Conservation (phyloP, 805 yeast species). For the Kuraishia piskuri region DNA sequence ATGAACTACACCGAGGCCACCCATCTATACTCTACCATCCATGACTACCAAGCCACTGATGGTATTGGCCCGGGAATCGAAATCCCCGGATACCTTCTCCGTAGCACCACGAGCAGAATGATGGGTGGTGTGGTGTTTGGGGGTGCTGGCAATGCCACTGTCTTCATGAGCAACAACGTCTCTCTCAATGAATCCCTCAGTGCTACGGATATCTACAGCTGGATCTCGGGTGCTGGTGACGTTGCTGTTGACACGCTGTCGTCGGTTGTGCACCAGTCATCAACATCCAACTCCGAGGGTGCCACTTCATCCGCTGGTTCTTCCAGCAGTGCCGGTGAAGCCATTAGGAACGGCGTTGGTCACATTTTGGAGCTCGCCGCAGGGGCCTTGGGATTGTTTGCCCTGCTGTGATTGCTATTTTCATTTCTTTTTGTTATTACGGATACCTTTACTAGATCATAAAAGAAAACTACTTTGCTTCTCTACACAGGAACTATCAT, state of each 20-base stretch:
- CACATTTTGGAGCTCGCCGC: neutral
- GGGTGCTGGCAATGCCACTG: conserved; percentile 49
- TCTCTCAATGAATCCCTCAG: conserved; percentile 35
- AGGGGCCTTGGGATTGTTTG: neutral
- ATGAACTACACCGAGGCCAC: conserved; percentile 51
- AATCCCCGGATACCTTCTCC: conserved; percentile 43
- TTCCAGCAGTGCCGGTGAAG: neutral
- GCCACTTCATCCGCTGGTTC: neutral
- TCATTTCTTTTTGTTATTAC: no score
- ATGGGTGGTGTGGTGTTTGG: conserved; percentile 68
- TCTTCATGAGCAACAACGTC: conserved; percentile 49
- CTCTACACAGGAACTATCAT: no score
- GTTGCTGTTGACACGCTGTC: conserved; percentile 11
- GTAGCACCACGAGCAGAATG: conserved; percentile 46
- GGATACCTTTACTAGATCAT: no score
- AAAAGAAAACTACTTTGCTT: no score
- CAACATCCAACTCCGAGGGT: neutral
- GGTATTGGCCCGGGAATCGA: conserved; percentile 54
- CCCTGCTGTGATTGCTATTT: neutral
- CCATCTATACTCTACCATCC: conserved; percentile 59
- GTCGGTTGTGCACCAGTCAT: conserved; percentile 9
- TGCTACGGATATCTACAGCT: conserved; percentile 32
- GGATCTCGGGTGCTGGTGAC: conserved; percentile 28
- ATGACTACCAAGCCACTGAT: conserved; percentile 67
- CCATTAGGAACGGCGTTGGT: neutral